Conservation (phyloP, 768 basidiomycete genomes). For the Termitomyces sp. region DNA sequence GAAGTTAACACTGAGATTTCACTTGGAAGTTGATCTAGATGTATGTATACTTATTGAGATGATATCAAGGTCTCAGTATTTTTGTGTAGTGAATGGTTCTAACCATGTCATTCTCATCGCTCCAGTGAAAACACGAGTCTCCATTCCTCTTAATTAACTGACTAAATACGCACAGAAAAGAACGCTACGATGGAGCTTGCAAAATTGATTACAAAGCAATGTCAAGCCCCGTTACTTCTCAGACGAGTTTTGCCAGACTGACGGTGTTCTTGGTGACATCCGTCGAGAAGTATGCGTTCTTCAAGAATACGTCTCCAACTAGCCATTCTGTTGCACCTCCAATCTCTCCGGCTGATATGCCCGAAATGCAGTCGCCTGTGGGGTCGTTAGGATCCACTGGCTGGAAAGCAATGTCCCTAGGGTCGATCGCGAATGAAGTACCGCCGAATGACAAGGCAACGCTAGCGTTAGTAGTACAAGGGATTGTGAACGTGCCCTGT, state of each 20-base stretch:
- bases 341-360: conserved; percentile 59
- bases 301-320: conserved; percentile 72
- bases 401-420: conserved; percentile 57
- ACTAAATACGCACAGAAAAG: not conserved
- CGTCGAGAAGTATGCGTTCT: conserved; percentile 71
- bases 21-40: not conserved
- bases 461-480: conserved; percentile 36
- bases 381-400: conserved; percentile 44
- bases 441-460: conserved; percentile 45
- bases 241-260: conserved; percentile 49
- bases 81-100: not conserved
- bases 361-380: conserved; percentile 63
- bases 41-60: not conserved
- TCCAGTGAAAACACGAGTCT: not conserved
- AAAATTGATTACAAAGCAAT: not conserved
- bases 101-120: not conserved
- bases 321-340: conserved; percentile 64
- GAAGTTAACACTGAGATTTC: conserved; percentile 6
- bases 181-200: conserved; percentile 8
- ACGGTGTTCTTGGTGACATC: conserved; percentile 53
- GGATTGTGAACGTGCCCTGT: conserved; percentile 46
- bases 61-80: not conserved
- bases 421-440: conserved; percentile 48
- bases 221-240: not conserved
- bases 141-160: not conserved